phyloP scores from a whole-genome alignment of 2,329 filamentous ascomycete species.

The Coniochaeta ligniaria region DNA sequence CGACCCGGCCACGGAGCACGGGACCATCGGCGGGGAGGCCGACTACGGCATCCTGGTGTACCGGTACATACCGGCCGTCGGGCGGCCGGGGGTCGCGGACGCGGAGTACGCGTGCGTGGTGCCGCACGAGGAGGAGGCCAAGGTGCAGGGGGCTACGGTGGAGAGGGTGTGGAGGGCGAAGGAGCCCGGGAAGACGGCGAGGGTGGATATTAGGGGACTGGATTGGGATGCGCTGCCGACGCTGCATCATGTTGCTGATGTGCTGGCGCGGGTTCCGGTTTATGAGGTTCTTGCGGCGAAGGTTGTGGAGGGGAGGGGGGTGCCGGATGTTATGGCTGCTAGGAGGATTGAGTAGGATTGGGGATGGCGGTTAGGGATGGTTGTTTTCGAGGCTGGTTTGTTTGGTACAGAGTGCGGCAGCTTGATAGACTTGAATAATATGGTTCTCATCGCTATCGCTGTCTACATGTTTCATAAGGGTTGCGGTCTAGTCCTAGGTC shows the following conservation, averaged over 20 bases:
- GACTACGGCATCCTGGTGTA: conserved; percentile 24
- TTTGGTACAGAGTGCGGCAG: no score
- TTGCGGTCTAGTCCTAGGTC: no score
- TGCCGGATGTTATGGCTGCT: conserved; percentile 35
- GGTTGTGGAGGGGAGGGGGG: conserved; percentile 46
- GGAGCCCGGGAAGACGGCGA: conserved; percentile 28
- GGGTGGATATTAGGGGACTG: conserved; percentile 36
- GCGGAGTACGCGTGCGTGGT: conserved; percentile 41
- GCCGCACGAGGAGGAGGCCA: conserved; percentile 24
- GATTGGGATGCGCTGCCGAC: conserved; percentile 52
- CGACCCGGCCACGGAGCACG: conserved; percentile 12
- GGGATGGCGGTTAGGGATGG: not conserved
- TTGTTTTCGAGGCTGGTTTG: no score
- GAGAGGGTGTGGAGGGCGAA: conserved; percentile 26
- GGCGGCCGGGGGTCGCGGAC: conserved; percentile 41
- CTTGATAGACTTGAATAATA: no score
- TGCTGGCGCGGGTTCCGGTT: conserved; percentile 47
- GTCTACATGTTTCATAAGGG: no score
- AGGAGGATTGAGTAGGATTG: conserved; percentile 17
- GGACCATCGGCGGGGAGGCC: conserved; percentile 17
- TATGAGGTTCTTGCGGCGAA: conserved; percentile 49
- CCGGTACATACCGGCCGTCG: conserved; percentile 50
- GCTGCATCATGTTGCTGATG: conserved; percentile 47
- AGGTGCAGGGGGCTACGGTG: conserved; percentile 19
- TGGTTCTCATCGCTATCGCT: no score